Conservation (phyloP, 345 rosid species). For the Eucalyptus pauciflora region DNA sequence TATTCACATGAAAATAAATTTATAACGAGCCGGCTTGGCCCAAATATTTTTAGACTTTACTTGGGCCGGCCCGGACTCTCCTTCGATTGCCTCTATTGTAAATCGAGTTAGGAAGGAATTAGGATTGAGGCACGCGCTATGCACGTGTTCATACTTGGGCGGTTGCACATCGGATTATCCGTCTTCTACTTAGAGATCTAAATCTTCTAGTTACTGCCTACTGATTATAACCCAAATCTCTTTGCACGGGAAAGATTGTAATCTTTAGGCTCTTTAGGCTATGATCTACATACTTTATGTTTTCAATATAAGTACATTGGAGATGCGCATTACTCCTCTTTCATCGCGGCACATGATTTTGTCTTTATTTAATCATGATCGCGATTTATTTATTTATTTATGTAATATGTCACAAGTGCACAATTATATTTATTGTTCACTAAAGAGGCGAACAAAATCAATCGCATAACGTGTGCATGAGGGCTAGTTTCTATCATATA, state of each 20-base stretch:
- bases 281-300: not conserved
- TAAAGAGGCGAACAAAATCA: not conserved
- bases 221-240: not conserved
- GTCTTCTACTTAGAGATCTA: not conserved
- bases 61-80: not conserved
- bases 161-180: not conserved
- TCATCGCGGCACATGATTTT: not conserved
- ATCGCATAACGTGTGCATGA: not conserved
- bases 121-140: not conserved
- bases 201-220: not conserved
- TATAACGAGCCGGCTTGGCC: not conserved
- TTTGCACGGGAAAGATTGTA: not conserved
- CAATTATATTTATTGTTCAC: not conserved
- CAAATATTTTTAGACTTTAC: not conserved
- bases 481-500: not conserved
- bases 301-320: not conserved
- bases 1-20: not conserved
- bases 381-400: too few species aligned
- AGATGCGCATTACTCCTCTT: not conserved
- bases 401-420: too few species aligned
- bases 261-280: not conserved
- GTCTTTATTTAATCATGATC: not conserved
- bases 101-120: not conserved
- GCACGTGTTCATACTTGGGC: not conserved
- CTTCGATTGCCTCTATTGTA: not conserved